phyloP scores from a whole-genome alignment of 2,329 filamentous ascomycete genomes.

The Pseudopithomyces maydicus region DNA sequence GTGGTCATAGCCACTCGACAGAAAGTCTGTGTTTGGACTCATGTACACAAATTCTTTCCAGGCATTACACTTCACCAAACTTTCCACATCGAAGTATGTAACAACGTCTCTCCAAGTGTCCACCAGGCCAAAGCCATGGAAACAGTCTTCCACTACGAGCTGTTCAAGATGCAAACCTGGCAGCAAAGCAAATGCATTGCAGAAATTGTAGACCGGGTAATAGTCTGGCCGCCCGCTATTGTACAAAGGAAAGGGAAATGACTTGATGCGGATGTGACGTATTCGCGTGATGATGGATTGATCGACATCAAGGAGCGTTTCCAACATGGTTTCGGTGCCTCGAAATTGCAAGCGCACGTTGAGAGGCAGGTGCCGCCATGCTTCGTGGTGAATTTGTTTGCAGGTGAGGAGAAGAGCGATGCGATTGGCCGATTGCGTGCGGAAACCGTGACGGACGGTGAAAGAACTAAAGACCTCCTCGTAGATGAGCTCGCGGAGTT shows the following conservation, averaged over 20 bases:
- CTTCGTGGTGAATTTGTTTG: conserved; percentile 35
- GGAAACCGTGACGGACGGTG: conserved; percentile 36
- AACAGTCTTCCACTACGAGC: conserved; percentile 40
- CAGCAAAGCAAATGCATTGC: conserved; percentile 36
- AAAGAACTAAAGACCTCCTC: conserved; percentile 37
- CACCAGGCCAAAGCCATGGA: conserved; percentile 40
- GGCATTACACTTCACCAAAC: conserved; percentile 35
- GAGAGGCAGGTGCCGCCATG: conserved; percentile 38
- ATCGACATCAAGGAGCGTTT: conserved; percentile 35
- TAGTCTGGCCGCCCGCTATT: conserved; percentile 26
- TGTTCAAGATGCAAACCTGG: conserved; percentile 39
- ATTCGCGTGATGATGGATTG: conserved; percentile 38
- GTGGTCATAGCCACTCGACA: conserved; percentile 40
- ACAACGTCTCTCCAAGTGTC: conserved; percentile 42
- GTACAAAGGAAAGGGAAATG: conserved; percentile 42
- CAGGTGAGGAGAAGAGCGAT: conserved; percentile 38
- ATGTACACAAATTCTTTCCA: conserved; percentile 42
- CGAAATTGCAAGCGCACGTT: conserved; percentile 39
- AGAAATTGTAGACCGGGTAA: conserved; percentile 40
- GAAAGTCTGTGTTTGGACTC: conserved; percentile 41
- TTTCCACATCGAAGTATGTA: conserved; percentile 42
- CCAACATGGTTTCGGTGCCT: conserved; percentile 39
- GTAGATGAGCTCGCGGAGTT: conserved; percentile 43
- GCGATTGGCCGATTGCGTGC: conserved; percentile 26
- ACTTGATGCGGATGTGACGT: conserved; percentile 36